Evolutionary conservation across 495 filamentous ascomycete species (phyloP).

Genomic region (Neurospora pannonica): DNA sequence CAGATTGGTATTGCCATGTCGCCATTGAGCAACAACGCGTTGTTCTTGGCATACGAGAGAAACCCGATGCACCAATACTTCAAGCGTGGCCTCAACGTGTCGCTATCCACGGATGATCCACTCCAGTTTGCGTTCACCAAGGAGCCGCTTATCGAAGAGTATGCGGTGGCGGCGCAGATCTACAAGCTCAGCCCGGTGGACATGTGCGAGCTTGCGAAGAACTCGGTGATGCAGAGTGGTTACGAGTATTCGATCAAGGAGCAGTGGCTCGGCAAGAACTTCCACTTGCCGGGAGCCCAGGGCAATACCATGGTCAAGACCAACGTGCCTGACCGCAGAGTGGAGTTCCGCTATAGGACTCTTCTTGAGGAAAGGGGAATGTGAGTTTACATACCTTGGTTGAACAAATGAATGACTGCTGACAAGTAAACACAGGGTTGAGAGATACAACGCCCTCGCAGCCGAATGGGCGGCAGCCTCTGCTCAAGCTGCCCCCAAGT

Average conservation of each 20-base stretch:
- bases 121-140: conserved; percentile 98
- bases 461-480: conserved; percentile 1
- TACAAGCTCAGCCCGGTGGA: conserved; percentile 96
- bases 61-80: conserved; percentile 96
- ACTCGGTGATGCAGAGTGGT: conserved; percentile 88
- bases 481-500: conserved; percentile 6
- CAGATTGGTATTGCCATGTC: conserved; percentile 99
- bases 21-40: conserved; percentile 91
- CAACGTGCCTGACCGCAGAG: conserved; percentile 87
- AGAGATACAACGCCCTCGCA: conserved; percentile 17
- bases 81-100: conserved; percentile 87
- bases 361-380: conserved; percentile 70
- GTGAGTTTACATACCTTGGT: conserved; percentile 38
- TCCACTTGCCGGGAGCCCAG: conserved; percentile 57
- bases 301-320: conserved; percentile 92
- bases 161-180: conserved; percentile 94
- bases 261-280: conserved; percentile 76
- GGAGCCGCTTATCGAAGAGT: conserved; percentile 95
- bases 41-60: conserved; percentile 94
- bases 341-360: conserved; percentile 80
- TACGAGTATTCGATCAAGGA: conserved; percentile 85
- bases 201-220: conserved; percentile 96
- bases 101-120: conserved; percentile 91
- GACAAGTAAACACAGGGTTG: conserved; percentile 15
- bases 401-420: not conserved